A percentile compares a stretch with the other conserved stretches of the same genome.
Evolutionary conservation across 2,329 filamentous ascomycete genomes (phyloP).

Genomic region (Cladosporium sp.): DNA sequence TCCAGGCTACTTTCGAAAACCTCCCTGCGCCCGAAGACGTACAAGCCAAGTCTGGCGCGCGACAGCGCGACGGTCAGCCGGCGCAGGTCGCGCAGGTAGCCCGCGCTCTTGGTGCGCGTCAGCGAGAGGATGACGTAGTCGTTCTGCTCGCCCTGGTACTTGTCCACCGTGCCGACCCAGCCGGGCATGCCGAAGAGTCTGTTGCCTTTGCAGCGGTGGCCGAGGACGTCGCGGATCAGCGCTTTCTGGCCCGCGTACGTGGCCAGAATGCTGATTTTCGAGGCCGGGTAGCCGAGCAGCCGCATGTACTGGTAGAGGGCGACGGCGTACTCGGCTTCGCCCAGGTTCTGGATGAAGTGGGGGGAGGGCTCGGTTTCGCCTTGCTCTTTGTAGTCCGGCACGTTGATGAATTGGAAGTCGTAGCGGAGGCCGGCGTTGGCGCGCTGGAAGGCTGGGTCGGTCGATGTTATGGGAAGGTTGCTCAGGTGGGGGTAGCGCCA

Average conservation of each 20-base stretch:
- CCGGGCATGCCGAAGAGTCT: constrained; percentile 83
- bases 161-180: constrained; percentile 92
- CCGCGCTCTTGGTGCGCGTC: constrained; percentile 80
- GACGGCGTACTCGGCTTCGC: constrained; percentile 95
- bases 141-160: constrained; percentile 99
- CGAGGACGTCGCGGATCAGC: constrained; percentile 80
- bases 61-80: constrained; percentile 93
- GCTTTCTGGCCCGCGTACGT: constrained; percentile 92
- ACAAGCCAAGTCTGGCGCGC: constrained; percentile 84
- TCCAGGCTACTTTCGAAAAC: constrained; percentile 90
- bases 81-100: constrained; percentile 89
- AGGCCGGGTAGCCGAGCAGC: constrained; percentile 82
- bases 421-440: constrained; percentile 91
- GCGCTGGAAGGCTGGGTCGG: constrained; percentile 64
- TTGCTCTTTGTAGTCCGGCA: constrained; percentile 84
- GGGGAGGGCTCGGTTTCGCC: constrained; percentile 88
- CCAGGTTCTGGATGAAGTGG: constrained; percentile 94
- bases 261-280: constrained; percentile 80
- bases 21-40: constrained; percentile 81
- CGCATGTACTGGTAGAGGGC: constrained; percentile 98
- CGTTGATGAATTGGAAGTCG: constrained; percentile 96
- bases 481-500: constrained; percentile 85
- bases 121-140: constrained; percentile 96
- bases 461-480: constrained; percentile 72
- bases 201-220: constrained; percentile 77